A percentile compares a stretch with the other conserved stretches of the same genome.
These are phyloP conservation scores for Nematocida ironsii DNA, from an alignment of 371 early-diverging fungal genomes.

Conservation along the genomic window DNA sequence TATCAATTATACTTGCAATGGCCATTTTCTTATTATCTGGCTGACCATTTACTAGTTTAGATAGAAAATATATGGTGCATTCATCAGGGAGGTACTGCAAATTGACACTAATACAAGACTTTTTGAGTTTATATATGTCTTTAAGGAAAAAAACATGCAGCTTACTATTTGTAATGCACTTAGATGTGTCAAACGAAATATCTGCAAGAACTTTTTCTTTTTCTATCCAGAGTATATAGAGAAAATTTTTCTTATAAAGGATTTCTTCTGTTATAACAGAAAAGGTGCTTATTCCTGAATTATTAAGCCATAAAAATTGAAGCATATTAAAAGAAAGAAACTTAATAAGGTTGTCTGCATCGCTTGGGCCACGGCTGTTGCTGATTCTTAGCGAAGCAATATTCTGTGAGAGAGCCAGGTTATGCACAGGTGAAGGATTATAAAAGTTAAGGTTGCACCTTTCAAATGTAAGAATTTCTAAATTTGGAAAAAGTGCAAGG, in stretches of 20 bases:
- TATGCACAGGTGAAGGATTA: background rate
- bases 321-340: background rate
- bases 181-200: background rate
- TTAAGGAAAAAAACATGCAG: background rate
- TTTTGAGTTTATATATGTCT: background rate
- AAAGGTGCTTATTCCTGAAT: background rate
- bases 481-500: background rate
- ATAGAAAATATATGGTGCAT: background rate
- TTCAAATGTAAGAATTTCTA: background rate
- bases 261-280: background rate
- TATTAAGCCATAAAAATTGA: background rate
- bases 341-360: background rate
- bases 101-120: background rate
- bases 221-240: background rate
- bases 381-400: background rate
- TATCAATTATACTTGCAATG: background rate
- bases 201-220: background rate
- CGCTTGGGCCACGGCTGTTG: background rate
- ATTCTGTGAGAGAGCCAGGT: background rate
- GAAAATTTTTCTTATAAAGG: background rate
- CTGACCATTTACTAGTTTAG: background rate
- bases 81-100: background rate
- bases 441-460: background rate
- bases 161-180: background rate
- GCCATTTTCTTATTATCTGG: background rate